phyloP scores from a whole-genome alignment of 2,329 filamentous ascomycete genomes.

The Penicillium sp. region DNA sequence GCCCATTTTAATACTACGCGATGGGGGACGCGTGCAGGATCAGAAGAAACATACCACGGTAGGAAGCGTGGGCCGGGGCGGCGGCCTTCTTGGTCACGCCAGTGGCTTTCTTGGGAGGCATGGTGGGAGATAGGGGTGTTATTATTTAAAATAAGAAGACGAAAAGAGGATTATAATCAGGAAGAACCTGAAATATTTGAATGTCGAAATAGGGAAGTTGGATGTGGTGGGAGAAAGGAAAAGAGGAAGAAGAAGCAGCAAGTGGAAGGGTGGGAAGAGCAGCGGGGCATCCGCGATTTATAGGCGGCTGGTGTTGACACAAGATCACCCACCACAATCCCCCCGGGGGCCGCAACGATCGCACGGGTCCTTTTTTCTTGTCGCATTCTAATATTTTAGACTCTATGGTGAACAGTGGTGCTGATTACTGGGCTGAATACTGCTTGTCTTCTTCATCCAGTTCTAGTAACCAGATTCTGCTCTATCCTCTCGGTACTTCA shows the following conservation, averaged over 20 bases:
- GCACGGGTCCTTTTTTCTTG: conserved; percentile 24
- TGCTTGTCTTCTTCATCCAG: conserved; percentile 5
- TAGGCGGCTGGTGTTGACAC: conserved; percentile 48
- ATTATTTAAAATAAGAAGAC: conserved; percentile 8
- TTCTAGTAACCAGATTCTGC: conserved; percentile 10
- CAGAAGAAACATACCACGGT: conserved; percentile 63
- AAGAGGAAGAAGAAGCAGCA: conserved; percentile 35
- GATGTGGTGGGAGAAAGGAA: conserved; percentile 20
- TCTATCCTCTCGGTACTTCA: background rate
- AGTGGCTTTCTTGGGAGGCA: conserved; percentile 68
- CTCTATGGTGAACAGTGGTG: background rate
- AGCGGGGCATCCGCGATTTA: conserved; percentile 49
- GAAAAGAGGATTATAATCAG: conserved; percentile 5
- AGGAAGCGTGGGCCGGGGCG: conserved; percentile 63
- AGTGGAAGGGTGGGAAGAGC: conserved; percentile 43
- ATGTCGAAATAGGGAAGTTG: conserved; percentile 16
- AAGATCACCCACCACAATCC: conserved; percentile 41
- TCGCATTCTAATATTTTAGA: background rate
- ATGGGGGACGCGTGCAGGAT: conserved; percentile 51
- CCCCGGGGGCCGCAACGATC: conserved; percentile 23
- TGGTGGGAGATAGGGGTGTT: conserved; percentile 41
- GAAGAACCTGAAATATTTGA: conserved; percentile 13
- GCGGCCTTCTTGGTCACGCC: conserved; percentile 62
- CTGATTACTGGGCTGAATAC: background rate
- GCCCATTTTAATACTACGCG: conserved; percentile 45